phyloP scores from a whole-genome alignment of 805 yeast species.

The Sugiyamaella lignohabitans region DNA sequence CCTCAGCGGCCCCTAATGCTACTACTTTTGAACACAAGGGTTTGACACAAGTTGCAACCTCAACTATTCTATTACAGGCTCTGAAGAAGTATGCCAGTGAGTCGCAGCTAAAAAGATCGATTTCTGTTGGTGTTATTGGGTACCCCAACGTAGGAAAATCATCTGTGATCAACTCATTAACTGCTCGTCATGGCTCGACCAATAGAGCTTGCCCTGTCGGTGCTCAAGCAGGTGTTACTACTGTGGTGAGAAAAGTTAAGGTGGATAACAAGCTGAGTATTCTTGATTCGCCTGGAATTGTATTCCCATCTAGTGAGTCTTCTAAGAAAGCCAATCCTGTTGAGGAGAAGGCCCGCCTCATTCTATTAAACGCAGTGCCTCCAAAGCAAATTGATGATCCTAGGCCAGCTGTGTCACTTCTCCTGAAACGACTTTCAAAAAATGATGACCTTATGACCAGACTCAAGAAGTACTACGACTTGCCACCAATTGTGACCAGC shows the following conservation, averaged over 20 bases:
- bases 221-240: slow-evolving; percentile 96
- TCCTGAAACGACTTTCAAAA: slow-evolving; percentile 70
- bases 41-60: slow-evolving; percentile 63
- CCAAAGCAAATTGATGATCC: slow-evolving; percentile 83
- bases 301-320: slow-evolving; percentile 63
- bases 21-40: slow-evolving; percentile 62
- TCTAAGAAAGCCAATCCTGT: slow-evolving; percentile 32
- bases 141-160: slow-evolving; percentile 98
- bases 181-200: slow-evolving; percentile 57
- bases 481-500: slow-evolving; percentile 72
- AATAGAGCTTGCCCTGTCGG: slow-evolving; percentile 90
- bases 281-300: slow-evolving; percentile 95
- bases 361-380: slow-evolving; percentile 82
- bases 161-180: slow-evolving; percentile 81
- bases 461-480: slow-evolving; percentile 62
- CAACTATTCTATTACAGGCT: slow-evolving; percentile 67
- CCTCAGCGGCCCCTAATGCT: slow-evolving; percentile 61
- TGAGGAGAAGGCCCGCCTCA: slow-evolving; percentile 82
- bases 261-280: slow-evolving; percentile 83
- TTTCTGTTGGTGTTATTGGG: slow-evolving; percentile 92
- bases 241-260: slow-evolving; percentile 84
- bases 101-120: slow-evolving; percentile 79
- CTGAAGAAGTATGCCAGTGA: slow-evolving; percentile 80
- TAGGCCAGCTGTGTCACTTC: slow-evolving; percentile 65
- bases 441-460: slow-evolving; percentile 59